Base-by-base conservation (phyloP, 495 filamentous ascomycete genomes). In the Trichoderma asperelloides region DNA sequence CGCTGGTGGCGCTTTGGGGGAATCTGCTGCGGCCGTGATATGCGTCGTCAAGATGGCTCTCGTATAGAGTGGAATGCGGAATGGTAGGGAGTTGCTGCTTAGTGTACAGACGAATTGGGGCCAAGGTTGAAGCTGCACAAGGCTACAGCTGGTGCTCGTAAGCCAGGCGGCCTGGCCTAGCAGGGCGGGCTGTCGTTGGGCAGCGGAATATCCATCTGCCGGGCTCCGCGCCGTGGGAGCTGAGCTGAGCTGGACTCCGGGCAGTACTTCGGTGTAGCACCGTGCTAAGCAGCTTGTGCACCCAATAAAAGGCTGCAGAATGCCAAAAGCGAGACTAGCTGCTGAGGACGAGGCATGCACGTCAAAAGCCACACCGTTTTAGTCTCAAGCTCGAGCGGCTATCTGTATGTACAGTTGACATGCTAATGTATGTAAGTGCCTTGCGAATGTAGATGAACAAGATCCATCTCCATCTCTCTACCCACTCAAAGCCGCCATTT, bases 141-240 rank as follows among this genome's bases (percentile, higher is more conserved):
- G 55, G 55, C 55, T 60, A 60, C 55, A 60, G 55, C 55, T 60
- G 23, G 55, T 60, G 55, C 55, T 60, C 55, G 55, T 60, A 60
- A 60, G 55, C 55, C 43, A 47, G 43, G 43, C 43, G 43, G 15
- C 43, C n/a, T n/a, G n/a, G n/a, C n/a, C n/a, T n/a, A n/a, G 55
- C 23, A 21, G 27, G 23, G 9, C 49, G 49, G 9, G 18, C n/a
- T 55, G 15, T 30, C 55, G 43, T 47, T 47, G 43, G 43, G 43
- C 43, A 16, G n/a, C 43, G 55, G 55, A 60, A 28, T 6, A 60
- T 60, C 9, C 9, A 12, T 60, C n/a, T 15, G 55, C 55, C 55
- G 55, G 55, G 55, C 9, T 60, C 55, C 55, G 27, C 23, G 4
- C 49, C 1, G 23, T 55, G 6, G 13, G 43, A 15, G 43, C 43